Base-by-base conservation (phyloP, 306 rosid genomes). In the Cicer judaicum region DNA sequence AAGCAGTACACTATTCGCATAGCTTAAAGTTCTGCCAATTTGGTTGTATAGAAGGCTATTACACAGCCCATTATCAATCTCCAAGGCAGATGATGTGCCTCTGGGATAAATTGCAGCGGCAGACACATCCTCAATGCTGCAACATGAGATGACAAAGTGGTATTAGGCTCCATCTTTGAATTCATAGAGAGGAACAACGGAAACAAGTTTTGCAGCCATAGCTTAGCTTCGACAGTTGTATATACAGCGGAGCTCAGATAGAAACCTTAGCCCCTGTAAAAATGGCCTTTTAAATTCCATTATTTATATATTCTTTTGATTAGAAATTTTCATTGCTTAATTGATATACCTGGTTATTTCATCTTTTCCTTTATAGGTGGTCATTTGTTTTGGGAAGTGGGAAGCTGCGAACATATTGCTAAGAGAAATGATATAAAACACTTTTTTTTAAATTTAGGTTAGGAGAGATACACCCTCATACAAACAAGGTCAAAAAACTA, bases 31-130 rank as follows among this genome's bases (percentile, higher is more conserved):
- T 87, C 84, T 92, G 98, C 81, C 98, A 92, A 29, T 90, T 73
- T 61, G 98, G 98, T n/a, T 92, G 98, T 84, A 48, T 92, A 44
- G 96, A 90, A 79, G 86, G 49, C 46, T 92, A 92, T 74, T 74
- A 59, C 44, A 90, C 94, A n/a, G 96, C 98, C 6, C 98, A 92
- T 84, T 92, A 92, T 74, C 98, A 92, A 83, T 92, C 96, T 6
- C 98, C 98, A 6, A 83, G 98, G 84, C 98, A 92, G 80, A 88
- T 92, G 94, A 78, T 79, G 19, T 92, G 98, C 82, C 44, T 92
- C 80, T 92, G 98, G 98, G 83, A 86, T 46, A 90, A 86, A 75
- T 76, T 88, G 79, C 84, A 83, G 63, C 74, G 6, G 74, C 82
- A 65, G 5, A 80, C 77, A 79, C 66, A 29, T 43, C 94, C 98